phyloP scores from a whole-genome alignment of 1,284 basidiomycete genomes.

The Trametes sp. region DNA sequence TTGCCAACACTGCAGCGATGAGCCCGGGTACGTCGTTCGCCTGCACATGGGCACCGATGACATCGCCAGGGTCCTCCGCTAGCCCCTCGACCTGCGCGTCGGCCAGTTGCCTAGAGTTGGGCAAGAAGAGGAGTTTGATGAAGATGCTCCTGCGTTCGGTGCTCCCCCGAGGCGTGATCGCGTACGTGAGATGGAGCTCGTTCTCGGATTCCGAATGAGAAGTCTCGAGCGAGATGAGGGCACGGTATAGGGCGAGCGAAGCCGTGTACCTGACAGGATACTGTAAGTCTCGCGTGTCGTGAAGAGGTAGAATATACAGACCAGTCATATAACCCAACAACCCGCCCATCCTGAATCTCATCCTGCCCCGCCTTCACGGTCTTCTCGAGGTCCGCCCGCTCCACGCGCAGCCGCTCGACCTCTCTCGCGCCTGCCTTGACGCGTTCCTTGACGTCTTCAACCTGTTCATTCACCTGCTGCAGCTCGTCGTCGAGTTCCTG shows the following conservation, averaged over 20 bases:
- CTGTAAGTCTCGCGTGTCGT: not conserved
- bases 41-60: constrained; percentile 68
- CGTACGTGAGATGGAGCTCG: constrained; percentile 76
- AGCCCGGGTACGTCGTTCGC: constrained; percentile 77
- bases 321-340: constrained; percentile 76
- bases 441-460: constrained; percentile 62
- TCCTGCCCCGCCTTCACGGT: constrained; percentile 64
- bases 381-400: constrained; percentile 76
- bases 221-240: constrained; percentile 65
- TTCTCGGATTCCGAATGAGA: constrained; percentile 72
- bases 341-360: constrained; percentile 70
- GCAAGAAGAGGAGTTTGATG: constrained; percentile 69
- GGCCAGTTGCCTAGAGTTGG: constrained; percentile 69
- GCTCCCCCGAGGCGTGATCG: constrained; percentile 42
- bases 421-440: constrained; percentile 66
- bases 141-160: constrained; percentile 45
- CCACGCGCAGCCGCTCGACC: constrained; percentile 66
- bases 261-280: constrained; percentile 69
- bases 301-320: constrained; percentile 41
- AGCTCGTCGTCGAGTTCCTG: constrained; percentile 71
- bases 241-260: constrained; percentile 68
- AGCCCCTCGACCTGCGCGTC: constrained; percentile 62
- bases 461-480: constrained; percentile 48
- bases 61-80: constrained; percentile 63
- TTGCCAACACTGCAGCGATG: constrained; percentile 67